phyloP scores from a whole-genome alignment of 352 stramenopile species.

The Phytophthora colocasiae region DNA sequence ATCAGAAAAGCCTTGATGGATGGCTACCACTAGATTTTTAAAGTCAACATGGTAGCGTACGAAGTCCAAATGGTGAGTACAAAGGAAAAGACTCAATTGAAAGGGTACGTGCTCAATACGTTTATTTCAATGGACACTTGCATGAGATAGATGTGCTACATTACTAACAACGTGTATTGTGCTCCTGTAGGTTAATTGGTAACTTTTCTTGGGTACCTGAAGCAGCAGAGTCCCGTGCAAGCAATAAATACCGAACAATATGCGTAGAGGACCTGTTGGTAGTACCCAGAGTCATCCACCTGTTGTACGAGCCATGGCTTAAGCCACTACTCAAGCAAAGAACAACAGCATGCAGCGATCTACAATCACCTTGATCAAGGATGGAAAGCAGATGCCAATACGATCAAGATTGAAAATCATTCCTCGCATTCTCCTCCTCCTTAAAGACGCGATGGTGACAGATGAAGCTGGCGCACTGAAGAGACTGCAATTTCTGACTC shows the following conservation, averaged over 20 bases:
- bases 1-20: slow-evolving; percentile 1
- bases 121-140: background rate
- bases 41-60: background rate
- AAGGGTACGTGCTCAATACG: background rate
- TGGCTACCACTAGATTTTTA: slow-evolving; percentile 1
- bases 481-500: background rate
- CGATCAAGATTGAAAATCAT: background rate
- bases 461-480: slow-evolving; percentile 2
- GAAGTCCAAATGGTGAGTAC: no score
- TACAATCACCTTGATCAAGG: slow-evolving; percentile 1
- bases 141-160: no score
- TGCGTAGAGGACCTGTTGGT: background rate
- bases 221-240: background rate
- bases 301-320: background rate
- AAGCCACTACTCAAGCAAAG: background rate
- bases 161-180: no score
- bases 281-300: background rate
- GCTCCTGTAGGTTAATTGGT: background rate
- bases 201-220: background rate
- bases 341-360: no score
- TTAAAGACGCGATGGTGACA: slow-evolving; percentile 8
- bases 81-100: background rate
- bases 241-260: background rate
- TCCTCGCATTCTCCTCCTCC: background rate
- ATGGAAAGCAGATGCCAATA: background rate